Conservation (phyloP, 2,329 filamentous ascomycete species). For the Penicillium sp. region DNA sequence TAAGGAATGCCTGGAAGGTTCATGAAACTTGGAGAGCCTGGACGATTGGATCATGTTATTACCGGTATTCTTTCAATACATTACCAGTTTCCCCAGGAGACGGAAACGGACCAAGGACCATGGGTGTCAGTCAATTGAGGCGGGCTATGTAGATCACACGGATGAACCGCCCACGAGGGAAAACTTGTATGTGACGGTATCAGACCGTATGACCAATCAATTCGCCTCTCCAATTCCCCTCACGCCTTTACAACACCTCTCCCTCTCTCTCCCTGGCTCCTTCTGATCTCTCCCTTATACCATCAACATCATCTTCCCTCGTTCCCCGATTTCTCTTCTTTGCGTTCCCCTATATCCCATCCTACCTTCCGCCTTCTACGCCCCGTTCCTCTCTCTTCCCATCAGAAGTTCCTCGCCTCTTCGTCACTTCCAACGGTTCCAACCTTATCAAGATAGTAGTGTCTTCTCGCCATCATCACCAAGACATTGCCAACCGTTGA, state of each 20-base stretch:
- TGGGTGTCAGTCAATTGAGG: constrained; percentile 6
- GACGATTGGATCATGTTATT: constrained; percentile 13
- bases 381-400: constrained; percentile 8
- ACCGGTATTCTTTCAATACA: constrained; percentile 9
- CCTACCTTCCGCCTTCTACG: constrained; percentile 11
- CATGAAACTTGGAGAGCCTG: constrained; percentile 22
- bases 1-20: constrained; percentile 32
- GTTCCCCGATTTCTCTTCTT: constrained; percentile 12
- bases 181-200: constrained; percentile 16
- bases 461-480: constrained; percentile 7
- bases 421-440: constrained; percentile 5
- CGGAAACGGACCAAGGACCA: constrained; percentile 14
- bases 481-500: constrained; percentile 13
- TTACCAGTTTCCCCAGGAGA: constrained; percentile 7
- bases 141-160: constrained; percentile 5
- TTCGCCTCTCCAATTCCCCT: constrained; percentile 19
- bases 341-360: constrained; percentile 10
- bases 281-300: constrained; percentile 19
- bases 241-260: constrained; percentile 16
- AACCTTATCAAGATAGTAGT: constrained; percentile 7
- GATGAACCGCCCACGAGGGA: constrained; percentile 21
- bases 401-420: constrained; percentile 7
- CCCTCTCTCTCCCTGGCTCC: constrained; percentile 20
- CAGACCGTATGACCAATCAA: constrained; percentile 10
- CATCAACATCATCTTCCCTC: constrained; percentile 21